These are phyloP conservation scores for Nakazawaea pomicola DNA, from an alignment of 805 yeast species.

Conservation along the genomic window DNA sequence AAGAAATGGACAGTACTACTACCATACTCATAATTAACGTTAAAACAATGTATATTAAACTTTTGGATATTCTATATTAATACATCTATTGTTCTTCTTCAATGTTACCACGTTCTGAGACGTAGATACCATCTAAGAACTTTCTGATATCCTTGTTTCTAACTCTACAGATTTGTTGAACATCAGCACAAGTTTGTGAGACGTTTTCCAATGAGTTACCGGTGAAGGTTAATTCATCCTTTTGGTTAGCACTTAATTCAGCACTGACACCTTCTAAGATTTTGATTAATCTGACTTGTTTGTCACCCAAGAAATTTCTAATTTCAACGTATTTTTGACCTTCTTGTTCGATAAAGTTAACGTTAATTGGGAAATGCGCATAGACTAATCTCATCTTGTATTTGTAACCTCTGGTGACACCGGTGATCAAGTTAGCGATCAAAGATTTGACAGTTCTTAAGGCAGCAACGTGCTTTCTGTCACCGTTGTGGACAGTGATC, in stretches of 20 bases:
- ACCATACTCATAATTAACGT: too few species aligned
- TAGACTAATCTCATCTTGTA: constrained; percentile 96
- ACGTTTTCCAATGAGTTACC: constrained; percentile 92
- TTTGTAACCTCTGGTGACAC: constrained; percentile 94
- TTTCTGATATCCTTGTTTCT: constrained; percentile 98
- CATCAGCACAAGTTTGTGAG: constrained; percentile 90
- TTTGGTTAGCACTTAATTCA: constrained; percentile 70
- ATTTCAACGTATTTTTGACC: constrained; percentile 71
- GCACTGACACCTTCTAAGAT: constrained; percentile 79
- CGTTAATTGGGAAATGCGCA: constrained; percentile 98
- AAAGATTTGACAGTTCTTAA: constrained; percentile 90
- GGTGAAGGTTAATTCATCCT: constrained; percentile 80
- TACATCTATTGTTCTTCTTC: constrained; percentile 41
- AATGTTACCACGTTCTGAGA: constrained; percentile 81
- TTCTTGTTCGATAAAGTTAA: constrained; percentile 73
- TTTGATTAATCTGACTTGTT: constrained; percentile 77
- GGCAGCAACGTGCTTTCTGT: constrained; percentile 96
- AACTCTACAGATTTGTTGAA: constrained; percentile 90
- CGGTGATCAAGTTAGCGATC: constrained; percentile 81
- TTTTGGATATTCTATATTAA: background rate
- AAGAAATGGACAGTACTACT: too few species aligned
- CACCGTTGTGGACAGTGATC: constrained; percentile 88
- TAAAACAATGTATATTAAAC: background rate
- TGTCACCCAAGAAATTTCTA: constrained; percentile 96
- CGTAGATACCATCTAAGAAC: constrained; percentile 96